These are phyloP conservation scores for Physcomitrium patens DNA, from an alignment of 225 moss, liverwort and hornwort genomes.

Conservation along the genomic window DNA sequence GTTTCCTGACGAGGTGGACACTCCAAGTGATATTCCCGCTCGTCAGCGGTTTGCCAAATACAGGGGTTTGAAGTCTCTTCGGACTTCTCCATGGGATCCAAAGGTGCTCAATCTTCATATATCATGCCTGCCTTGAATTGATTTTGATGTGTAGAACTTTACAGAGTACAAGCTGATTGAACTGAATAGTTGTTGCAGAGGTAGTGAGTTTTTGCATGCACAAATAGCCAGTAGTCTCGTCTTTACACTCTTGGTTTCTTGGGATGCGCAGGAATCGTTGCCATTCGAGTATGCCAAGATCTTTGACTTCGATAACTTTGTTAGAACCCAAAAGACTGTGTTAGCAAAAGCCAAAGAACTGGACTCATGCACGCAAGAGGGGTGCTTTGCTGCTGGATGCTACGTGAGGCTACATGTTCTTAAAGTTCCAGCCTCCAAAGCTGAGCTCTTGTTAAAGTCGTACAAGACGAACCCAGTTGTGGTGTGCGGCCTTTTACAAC, in stretches of 20 bases:
- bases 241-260: constrained; percentile 1
- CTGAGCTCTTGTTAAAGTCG: constrained; percentile 50
- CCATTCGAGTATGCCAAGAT: constrained; percentile 91
- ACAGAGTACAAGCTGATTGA: neutral
- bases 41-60: constrained; percentile 92
- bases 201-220: neutral
- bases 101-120: constrained; percentile 51
- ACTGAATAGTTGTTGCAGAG: neutral
- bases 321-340: constrained; percentile 82
- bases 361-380: constrained; percentile 57
- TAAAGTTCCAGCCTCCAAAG: constrained; percentile 62
- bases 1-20: constrained; percentile 98
- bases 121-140: neutral
- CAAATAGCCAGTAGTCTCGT: constrained; percentile 6
- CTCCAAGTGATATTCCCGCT: constrained; percentile 76
- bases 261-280: constrained; percentile 73
- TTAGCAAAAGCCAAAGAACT: constrained; percentile 61
- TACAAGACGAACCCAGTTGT: constrained; percentile 69
- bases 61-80: constrained; percentile 92
- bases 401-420: constrained; percentile 83
- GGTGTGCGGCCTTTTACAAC: constrained; percentile 86
- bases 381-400: constrained; percentile 57
- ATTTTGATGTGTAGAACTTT: neutral
- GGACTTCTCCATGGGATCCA: constrained; percentile 96
- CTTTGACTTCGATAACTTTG: constrained; percentile 90